Conservation (phyloP, 2,329 filamentous ascomycete species). For the Colletotrichum eremochloae region DNA sequence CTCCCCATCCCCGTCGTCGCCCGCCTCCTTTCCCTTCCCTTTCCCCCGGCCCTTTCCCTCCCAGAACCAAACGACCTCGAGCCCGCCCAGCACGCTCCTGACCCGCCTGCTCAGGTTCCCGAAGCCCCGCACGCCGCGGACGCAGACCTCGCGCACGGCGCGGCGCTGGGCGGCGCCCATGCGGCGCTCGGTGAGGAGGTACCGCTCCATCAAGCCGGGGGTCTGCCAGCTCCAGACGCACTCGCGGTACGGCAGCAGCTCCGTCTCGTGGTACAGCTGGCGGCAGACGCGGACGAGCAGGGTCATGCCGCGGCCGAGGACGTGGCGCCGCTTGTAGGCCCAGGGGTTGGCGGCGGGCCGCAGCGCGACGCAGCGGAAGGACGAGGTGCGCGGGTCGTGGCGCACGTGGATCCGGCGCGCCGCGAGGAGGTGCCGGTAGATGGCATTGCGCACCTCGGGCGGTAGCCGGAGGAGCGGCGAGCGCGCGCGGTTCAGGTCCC, state of each 20-base stretch:
- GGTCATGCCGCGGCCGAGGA: constrained; percentile 46
- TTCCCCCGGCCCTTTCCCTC: constrained; percentile 18
- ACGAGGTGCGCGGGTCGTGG: constrained; percentile 44
- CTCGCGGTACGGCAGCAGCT: constrained; percentile 50
- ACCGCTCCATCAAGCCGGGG: constrained; percentile 51
- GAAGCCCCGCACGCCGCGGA: constrained; percentile 34
- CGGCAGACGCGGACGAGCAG: constrained; percentile 52
- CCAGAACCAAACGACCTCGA: constrained; percentile 46
- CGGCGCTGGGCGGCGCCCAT: constrained; percentile 49
- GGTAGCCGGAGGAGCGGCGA: constrained; percentile 46
- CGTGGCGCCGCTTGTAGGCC: constrained; percentile 22
- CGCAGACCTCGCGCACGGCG: constrained; percentile 49
- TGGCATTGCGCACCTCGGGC: constrained; percentile 46
- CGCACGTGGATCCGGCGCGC: constrained; percentile 42
- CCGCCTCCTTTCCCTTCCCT: neutral
- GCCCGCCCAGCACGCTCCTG: constrained; percentile 48
- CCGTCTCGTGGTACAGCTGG: constrained; percentile 54
- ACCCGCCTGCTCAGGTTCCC: constrained; percentile 46
- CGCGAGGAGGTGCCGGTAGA: constrained; percentile 46
- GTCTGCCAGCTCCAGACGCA: constrained; percentile 53
- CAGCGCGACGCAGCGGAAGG: constrained; percentile 50
- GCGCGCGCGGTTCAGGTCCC: constrained; percentile 27
- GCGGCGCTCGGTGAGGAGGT: constrained; percentile 49
- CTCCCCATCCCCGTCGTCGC: neutral
- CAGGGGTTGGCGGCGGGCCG: constrained; percentile 49